Conservation (phyloP, 768 basidiomycete species). For the Naematelia aurantialba region DNA sequence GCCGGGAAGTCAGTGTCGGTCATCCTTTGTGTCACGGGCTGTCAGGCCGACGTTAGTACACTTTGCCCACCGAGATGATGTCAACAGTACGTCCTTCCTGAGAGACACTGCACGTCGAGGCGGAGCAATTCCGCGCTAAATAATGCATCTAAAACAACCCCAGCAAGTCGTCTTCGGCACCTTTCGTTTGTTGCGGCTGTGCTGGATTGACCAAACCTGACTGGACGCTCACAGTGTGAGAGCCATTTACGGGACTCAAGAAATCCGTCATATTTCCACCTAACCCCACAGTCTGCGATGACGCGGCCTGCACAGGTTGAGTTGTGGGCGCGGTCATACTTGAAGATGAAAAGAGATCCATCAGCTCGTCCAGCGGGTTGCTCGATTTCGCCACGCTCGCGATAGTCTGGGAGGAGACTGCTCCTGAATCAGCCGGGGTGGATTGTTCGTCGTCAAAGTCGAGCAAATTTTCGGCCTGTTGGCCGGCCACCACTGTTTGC, state of each 20-base stretch:
- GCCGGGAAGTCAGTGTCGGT: no score
- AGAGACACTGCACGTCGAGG: not conserved
- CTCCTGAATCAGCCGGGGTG: constrained; percentile 52
- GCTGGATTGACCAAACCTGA: constrained; percentile 14
- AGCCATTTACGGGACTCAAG: constrained; percentile 49
- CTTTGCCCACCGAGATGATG: no score
- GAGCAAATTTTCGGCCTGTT: constrained; percentile 89
- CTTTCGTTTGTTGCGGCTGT: constrained; percentile 6
- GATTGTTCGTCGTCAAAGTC: constrained; percentile 76
- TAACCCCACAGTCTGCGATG: constrained; percentile 1
- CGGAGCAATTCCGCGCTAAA: no score
- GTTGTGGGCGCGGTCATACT: constrained; percentile 32
- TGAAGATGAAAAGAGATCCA: constrained; percentile 75
- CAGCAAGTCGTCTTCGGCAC: constrained; percentile 56
- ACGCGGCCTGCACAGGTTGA: not conserved
- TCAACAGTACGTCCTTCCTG: no score
- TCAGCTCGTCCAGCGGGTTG: constrained; percentile 88
- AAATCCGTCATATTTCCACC: constrained; percentile 11
- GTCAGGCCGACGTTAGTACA: no score
- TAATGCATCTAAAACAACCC: constrained; percentile 55
- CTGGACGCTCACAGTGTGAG: constrained; percentile 50
- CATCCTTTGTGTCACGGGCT: no score
- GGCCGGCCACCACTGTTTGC: constrained; percentile 85
- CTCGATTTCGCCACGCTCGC: constrained; percentile 64
- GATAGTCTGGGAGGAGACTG: constrained; percentile 33